Conservation (phyloP, 2,329 filamentous ascomycete species). For the Alternaria postmessia region DNA sequence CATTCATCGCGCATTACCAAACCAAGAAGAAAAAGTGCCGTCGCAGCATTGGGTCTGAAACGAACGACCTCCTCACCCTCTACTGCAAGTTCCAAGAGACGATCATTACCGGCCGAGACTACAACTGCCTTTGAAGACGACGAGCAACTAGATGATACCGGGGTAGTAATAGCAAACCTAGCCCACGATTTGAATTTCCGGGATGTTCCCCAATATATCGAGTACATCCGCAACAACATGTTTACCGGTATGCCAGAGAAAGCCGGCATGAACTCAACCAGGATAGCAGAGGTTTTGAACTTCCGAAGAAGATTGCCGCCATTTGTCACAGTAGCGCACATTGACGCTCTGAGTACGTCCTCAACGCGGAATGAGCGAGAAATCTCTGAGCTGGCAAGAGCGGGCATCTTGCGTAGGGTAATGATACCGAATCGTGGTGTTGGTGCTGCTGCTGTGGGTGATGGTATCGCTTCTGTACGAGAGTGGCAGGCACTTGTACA, state of each 20-base stretch:
- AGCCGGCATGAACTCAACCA: conserved; percentile 69
- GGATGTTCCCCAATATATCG: conserved; percentile 70
- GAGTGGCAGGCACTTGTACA: conserved; percentile 56
- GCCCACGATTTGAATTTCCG: conserved; percentile 65
- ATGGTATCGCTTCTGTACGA: conserved; percentile 67
- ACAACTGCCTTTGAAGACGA: conserved; percentile 48
- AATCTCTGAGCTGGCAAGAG: conserved; percentile 66
- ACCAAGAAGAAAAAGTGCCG: conserved; percentile 31
- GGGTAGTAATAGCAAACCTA: conserved; percentile 62
- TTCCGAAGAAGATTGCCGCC: conserved; percentile 68
- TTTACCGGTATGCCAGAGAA: conserved; percentile 69
- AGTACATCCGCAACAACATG: conserved; percentile 68
- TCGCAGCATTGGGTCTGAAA: conserved; percentile 38
- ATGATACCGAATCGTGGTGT: conserved; percentile 68
- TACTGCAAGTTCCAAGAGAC: conserved; percentile 44
- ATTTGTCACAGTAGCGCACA: conserved; percentile 70
- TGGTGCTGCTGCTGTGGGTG: conserved; percentile 66
- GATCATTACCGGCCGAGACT: conserved; percentile 27
- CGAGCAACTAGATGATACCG: conserved; percentile 65
- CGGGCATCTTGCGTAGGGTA: conserved; percentile 68
- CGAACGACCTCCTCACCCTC: conserved; percentile 51
- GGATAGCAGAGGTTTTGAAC: conserved; percentile 70
- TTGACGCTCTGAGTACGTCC: conserved; percentile 69
- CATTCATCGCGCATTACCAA: conserved; percentile 44
- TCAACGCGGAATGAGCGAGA: conserved; percentile 74